Percentiles rank a stretch among this genome's conserved stretches.
Conservation (phyloP, 2,329 filamentous ascomycete species). For the Xylariaceae sp. region DNA sequence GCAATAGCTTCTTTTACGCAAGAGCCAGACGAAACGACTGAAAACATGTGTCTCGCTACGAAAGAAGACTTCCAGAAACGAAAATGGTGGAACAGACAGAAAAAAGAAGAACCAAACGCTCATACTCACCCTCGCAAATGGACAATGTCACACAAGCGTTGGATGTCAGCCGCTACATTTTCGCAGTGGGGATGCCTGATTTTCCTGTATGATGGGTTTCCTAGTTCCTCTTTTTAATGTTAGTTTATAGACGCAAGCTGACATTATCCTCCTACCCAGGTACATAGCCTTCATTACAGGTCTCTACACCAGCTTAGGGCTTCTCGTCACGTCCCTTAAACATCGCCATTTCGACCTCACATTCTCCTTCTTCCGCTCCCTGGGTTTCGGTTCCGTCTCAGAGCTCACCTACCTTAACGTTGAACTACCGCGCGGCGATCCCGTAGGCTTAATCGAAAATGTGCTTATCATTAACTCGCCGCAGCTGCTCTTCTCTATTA, state of each 20-base stretch:
- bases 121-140: slow-evolving; percentile 13
- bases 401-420: slow-evolving; percentile 38
- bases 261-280: slow-evolving; percentile 10
- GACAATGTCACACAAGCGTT: slow-evolving; percentile 17
- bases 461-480: slow-evolving; percentile 53
- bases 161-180: slow-evolving; percentile 21
- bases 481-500: slow-evolving; percentile 52
- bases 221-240: neutral
- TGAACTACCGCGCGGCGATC: slow-evolving; percentile 35
- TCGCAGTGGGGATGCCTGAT: slow-evolving; percentile 17
- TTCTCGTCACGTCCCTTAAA: slow-evolving; percentile 22
- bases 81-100: neutral
- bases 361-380: slow-evolving; percentile 32
- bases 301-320: slow-evolving; percentile 18
- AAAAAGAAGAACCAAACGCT: neutral
- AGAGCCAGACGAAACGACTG: slow-evolving; percentile 32
- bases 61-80: slow-evolving; percentile 28
- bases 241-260: neutral
- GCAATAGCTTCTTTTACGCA: slow-evolving; percentile 38
- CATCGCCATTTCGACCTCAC: slow-evolving; percentile 25
- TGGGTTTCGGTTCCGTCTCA: slow-evolving; percentile 41
- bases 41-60: slow-evolving; percentile 34
- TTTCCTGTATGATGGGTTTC: slow-evolving; percentile 11
- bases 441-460: slow-evolving; percentile 39
- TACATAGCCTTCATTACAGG: slow-evolving; percentile 21